Evolutionary conservation across 305 asterid species (phyloP), one percentile per base, ranked within the genome.

Genomic region (Solanum aculeatissimum): DNA sequence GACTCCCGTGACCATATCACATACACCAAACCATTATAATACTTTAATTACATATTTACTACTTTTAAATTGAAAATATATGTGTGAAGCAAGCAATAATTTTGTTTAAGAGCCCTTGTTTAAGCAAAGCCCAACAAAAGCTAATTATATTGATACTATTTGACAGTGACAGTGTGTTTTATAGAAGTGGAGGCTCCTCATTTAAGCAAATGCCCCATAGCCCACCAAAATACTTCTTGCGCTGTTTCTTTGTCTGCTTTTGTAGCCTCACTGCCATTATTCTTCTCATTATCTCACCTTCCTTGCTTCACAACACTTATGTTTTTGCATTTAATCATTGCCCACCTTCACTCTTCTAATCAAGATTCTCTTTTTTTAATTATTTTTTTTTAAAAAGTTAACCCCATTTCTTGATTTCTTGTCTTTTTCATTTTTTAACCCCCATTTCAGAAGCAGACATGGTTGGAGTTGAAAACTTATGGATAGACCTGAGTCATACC

Each of bases 81-180:
- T n/a, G 43, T 35, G 54, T 42, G 79, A 70, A 71, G 35, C 23
- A 45, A 74, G 32, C 62, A 88, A 90, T 92, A 85, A 92, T 92
- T 85, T 85, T 54, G 85, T 7, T 86, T 49, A 49, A 88, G 91
- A 87, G 93, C 90, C 89, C 81, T 87, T 92, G 91, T 92, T 88
- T 91, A 91, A 92, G 94, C 93, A 91, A 92, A 92, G 88, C 85
- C 84, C 72, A 83, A 89, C 57, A 90, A 89, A 86, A 83, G 71
- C 71, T 84, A 82, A 23, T 42, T 25, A 45, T 19, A 25, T 9
- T 6, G 21, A 13, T 9, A 19, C n/a, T 55, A 57, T 57, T 57
- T 47, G 80, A 47, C 14, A 75, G 84, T n/a, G 84, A 85, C 77
- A 66, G 45, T 23, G 81, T 10, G 23, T 3, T 21, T n/a, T 29